A percentile compares a stretch with the other conserved stretches of the same genome.
Evolutionary conservation across 2,329 filamentous ascomycete species (phyloP).

Genomic region (Aspergillus sclerotialis): DNA sequence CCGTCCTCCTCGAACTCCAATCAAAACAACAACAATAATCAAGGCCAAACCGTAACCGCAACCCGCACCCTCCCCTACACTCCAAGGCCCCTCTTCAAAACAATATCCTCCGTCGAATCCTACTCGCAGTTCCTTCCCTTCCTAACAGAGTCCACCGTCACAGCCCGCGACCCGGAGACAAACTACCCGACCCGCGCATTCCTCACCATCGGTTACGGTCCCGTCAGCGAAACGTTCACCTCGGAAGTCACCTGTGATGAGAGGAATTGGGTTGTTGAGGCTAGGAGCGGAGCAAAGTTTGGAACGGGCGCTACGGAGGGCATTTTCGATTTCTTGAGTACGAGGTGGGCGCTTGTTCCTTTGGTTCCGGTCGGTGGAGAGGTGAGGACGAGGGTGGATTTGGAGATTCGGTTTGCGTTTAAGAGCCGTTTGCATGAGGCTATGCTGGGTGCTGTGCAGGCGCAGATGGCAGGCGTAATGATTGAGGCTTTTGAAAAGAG

Average conservation of each 20-base stretch:
- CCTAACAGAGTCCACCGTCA: slow-evolving; percentile 71
- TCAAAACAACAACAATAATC: slow-evolving; percentile 16
- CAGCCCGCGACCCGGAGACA: slow-evolving; percentile 55
- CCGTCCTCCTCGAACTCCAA: slow-evolving; percentile 17
- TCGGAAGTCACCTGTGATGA: slow-evolving; percentile 73
- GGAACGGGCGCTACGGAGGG: slow-evolving; percentile 41
- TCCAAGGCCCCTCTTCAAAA: slow-evolving; percentile 62
- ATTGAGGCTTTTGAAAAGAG: slow-evolving; percentile 86
- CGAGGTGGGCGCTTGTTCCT: slow-evolving; percentile 38
- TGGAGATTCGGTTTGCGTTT: slow-evolving; percentile 77
- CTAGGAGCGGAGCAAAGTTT: slow-evolving; percentile 42
- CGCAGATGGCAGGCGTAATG: slow-evolving; percentile 80
- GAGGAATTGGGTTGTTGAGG: slow-evolving; percentile 62
- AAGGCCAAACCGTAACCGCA: slow-evolving; percentile 63
- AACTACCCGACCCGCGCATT: slow-evolving; percentile 63
- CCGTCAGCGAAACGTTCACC: slow-evolving; percentile 75
- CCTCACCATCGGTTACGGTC: slow-evolving; percentile 78
- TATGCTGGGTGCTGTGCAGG: slow-evolving; percentile 72
- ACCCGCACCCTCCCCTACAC: slow-evolving; percentile 71
- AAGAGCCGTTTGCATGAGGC: slow-evolving; percentile 80
- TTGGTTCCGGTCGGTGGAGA: slow-evolving; percentile 21
- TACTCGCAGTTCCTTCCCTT: slow-evolving; percentile 90
- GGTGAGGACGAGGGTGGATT: slow-evolving; percentile 61
- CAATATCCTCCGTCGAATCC: slow-evolving; percentile 81
- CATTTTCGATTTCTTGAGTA: slow-evolving; percentile 39